phyloP scores from a whole-genome alignment of 2,329 filamentous ascomycete genomes.

The Fusarium siculi region DNA sequence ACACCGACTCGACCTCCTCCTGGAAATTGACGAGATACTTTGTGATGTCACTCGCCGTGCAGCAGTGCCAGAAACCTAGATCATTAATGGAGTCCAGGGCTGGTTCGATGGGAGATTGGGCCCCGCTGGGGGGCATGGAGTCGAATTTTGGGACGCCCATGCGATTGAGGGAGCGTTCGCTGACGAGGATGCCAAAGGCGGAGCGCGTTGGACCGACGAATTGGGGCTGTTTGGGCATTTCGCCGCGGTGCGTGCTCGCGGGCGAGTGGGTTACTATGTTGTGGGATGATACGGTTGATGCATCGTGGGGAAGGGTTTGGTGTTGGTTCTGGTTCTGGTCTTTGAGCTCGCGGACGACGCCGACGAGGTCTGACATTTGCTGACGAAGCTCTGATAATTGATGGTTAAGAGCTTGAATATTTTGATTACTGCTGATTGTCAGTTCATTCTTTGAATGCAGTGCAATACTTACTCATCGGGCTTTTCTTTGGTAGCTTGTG shows the following conservation, averaged over 20 bases:
- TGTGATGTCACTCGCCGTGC: constrained; percentile 42
- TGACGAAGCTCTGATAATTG: constrained; percentile 46
- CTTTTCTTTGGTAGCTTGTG: constrained; percentile 32
- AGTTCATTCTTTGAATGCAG: background rate
- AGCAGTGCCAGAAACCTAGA: constrained; percentile 39
- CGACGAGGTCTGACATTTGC: constrained; percentile 46
- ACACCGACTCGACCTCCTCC: constrained; percentile 54
- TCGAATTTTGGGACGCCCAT: constrained; percentile 50
- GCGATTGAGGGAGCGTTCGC: constrained; percentile 49
- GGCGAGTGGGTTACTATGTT: constrained; percentile 28
- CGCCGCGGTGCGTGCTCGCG: constrained; percentile 25
- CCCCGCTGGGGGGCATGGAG: constrained; percentile 39
- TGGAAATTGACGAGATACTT: constrained; percentile 51
- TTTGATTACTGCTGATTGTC: background rate
- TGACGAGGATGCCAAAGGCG: constrained; percentile 50
- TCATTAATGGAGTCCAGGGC: constrained; percentile 14
- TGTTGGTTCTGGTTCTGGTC: constrained; percentile 13
- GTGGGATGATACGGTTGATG: constrained; percentile 19
- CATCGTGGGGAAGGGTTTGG: background rate
- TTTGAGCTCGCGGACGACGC: constrained; percentile 42
- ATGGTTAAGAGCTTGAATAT: constrained; percentile 40
- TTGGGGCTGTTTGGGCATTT: constrained; percentile 47
- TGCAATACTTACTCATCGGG: constrained; percentile 30
- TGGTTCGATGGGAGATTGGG: constrained; percentile 34
- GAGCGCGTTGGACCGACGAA: constrained; percentile 52